Evolutionary conservation across 805 yeast genomes (phyloP).

Genomic region (Jamesozyma jinghongensis): DNA sequence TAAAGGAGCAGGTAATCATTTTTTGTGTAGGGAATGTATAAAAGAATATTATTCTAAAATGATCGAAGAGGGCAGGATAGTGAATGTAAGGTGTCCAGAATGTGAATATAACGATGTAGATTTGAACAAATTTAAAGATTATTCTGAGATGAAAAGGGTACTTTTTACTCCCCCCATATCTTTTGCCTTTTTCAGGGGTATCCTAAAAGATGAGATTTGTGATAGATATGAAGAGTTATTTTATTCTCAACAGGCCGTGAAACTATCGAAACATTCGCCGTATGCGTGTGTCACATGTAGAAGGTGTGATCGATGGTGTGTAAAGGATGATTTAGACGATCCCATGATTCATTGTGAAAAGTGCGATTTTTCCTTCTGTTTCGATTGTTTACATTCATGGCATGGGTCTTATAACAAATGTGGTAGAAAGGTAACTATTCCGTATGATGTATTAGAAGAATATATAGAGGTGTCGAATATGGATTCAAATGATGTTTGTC

Average conservation of each 20-base stretch:
- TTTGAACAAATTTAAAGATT: conserved; percentile 16
- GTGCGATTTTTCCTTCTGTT: conserved; percentile 49
- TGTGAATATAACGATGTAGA: conserved; percentile 26
- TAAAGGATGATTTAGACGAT: conserved; percentile 39
- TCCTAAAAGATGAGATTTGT: conserved; percentile 27
- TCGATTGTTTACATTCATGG: conserved; percentile 50
- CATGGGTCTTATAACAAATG: conserved; percentile 47
- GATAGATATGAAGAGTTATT: conserved; percentile 35
- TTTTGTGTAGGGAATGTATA: conserved; percentile 41
- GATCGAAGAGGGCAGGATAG: conserved; percentile 41
- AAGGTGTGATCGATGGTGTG: conserved; percentile 40
- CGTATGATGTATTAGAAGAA: conserved; percentile 26
- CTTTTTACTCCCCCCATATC: conserved; percentile 38
- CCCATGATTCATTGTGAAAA: conserved; percentile 39
- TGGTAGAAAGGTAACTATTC: conserved; percentile 28
- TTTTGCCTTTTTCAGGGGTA: conserved; percentile 26
- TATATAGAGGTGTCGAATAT: conserved; percentile 29
- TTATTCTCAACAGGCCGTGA: conserved; percentile 34
- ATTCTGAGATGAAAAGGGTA: conserved; percentile 28
- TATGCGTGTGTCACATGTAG: conserved; percentile 45
- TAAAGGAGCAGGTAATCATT: conserved; percentile 26
- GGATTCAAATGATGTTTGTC: conserved; percentile 9
- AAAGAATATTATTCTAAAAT: conserved; percentile 33
- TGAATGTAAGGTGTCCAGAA: conserved; percentile 50
- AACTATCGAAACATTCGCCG: conserved; percentile 39